Evolutionary conservation across 768 basidiomycete genomes (phyloP), one percentile per base, ranked within the genome.

Genomic region (Rubroboletus satanas): DNA sequence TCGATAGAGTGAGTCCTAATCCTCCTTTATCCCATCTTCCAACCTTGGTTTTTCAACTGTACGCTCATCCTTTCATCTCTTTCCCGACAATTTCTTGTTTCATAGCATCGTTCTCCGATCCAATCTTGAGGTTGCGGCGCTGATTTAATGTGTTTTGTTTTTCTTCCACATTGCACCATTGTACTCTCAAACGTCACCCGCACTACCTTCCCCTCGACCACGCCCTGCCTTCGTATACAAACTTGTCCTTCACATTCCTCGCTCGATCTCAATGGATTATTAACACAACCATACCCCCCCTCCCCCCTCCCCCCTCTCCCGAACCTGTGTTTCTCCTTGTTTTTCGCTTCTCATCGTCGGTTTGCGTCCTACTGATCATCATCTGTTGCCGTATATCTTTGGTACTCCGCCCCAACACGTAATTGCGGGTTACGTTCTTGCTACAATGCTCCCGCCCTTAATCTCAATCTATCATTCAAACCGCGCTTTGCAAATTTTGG

Each of bases 1-100:
- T 60, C 15, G n/a, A 39, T 62, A 88, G 87, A 88, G 87, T 90
- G 79, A 89, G 85, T 87, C 37, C 45, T 52, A 7, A 31, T 63
- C 46, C 65, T 66, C 50, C 58, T 64, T 66, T 60, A 55, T 58
- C 58, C 43, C 41, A 49, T 62, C 65, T 58, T 60, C 55, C 59
- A 56, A 54, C 58, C 59, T 54, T 57, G 53, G 46, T 29, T 42
- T 44, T 50, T 49, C 62, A 55, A 62, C 54, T 26, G 55, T 66
- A 49, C 66, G 68, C 68, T 72, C 70, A 62, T 64, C 49, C 50
- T 52, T 50, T 57, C 64, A 39, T 48, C 31, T 43, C 55, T 46
- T 57, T 55, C 51, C 51, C 54, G 59, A 54, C 56, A 15, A 47
- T 21, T 49, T 50, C 53, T 54, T 56, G 39, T 49, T 61, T 55